A percentile compares a stretch with the other conserved stretches of the same genome.
Evolutionary conservation across 2,329 filamentous ascomycete species (phyloP).

Genomic region (Beauveria rudraprayagi): DNA sequence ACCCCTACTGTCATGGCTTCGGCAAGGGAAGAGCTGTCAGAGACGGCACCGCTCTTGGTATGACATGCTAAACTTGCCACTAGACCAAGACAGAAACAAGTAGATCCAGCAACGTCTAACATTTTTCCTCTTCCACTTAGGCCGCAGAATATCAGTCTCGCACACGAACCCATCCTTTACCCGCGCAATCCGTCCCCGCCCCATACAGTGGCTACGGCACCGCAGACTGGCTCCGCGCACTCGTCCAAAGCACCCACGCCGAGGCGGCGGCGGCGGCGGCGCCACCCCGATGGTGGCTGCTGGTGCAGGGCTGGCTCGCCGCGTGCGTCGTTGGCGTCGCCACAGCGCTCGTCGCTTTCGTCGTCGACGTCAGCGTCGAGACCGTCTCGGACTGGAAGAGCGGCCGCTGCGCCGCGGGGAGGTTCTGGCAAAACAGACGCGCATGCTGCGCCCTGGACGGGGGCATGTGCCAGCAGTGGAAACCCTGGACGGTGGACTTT

Average conservation of each 20-base stretch:
- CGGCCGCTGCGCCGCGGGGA: conserved; percentile 75
- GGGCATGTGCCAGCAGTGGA: conserved; percentile 78
- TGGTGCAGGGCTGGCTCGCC: conserved; percentile 76
- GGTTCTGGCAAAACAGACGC: conserved; percentile 80
- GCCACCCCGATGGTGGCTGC: conserved; percentile 31
- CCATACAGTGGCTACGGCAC: conserved; percentile 1
- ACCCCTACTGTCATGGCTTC: not conserved
- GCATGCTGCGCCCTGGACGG: conserved; percentile 95
- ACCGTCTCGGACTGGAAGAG: conserved; percentile 94
- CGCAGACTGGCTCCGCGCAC: conserved; percentile 1
- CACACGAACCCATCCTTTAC: not conserved
- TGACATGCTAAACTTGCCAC: not conserved
- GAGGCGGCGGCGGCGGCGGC: too few species aligned
- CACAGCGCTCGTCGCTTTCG: conserved; percentile 76
- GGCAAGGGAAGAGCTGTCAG: not conserved
- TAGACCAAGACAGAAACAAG: not conserved
- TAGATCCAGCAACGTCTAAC: too few species aligned
- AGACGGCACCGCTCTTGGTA: not conserved
- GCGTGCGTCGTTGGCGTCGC: conserved; percentile 77
- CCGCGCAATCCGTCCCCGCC: not conserved
- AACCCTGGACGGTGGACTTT: conserved; percentile 59
- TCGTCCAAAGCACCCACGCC: not conserved
- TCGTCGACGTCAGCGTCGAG: conserved; percentile 81
- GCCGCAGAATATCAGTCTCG: not conserved
- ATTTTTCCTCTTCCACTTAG: not conserved